Evolutionary conservation across 345 rosid genomes (phyloP).

Genomic region (Acer campestre): DNA sequence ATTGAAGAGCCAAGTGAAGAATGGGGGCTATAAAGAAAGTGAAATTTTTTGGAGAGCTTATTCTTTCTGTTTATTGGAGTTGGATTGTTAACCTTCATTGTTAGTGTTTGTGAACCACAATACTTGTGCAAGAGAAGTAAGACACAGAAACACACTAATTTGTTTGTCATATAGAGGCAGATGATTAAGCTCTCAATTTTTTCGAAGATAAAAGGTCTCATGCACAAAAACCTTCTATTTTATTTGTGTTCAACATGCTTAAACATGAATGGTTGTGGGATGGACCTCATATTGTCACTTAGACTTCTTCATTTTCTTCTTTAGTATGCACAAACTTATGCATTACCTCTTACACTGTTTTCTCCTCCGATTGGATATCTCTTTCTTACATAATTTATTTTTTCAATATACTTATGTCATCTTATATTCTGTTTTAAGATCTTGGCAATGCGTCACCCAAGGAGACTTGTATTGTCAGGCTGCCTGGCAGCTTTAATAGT

Average conservation of each 20-base stretch:
- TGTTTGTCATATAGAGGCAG: neutral
- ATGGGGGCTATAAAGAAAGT: neutral
- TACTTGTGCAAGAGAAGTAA: neutral
- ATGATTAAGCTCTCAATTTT: neutral
- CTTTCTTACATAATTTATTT: too few species aligned
- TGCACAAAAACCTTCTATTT: neutral
- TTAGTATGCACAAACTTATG: neutral
- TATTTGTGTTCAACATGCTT: neutral
- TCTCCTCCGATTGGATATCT: neutral
- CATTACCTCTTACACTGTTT: neutral
- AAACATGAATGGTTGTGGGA: neutral
- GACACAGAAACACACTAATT: neutral
- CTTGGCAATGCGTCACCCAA: conserved; percentile 97
- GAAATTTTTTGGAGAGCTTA: neutral
- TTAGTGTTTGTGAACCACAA: neutral
- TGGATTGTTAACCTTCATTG: neutral
- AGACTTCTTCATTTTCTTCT: too few species aligned
- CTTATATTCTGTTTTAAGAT: conserved; percentile 52
- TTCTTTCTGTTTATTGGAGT: neutral
- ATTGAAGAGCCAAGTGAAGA: neutral
- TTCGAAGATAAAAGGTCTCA: neutral
- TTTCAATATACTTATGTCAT: neutral
- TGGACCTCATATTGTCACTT: too few species aligned
- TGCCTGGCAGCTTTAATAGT: conserved; percentile 76
- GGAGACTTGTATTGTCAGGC: conserved; percentile 92